These are phyloP conservation scores for Alloteropsis semialata DNA, from an alignment of 176 grass and related monocot species.

Conservation along the genomic window DNA sequence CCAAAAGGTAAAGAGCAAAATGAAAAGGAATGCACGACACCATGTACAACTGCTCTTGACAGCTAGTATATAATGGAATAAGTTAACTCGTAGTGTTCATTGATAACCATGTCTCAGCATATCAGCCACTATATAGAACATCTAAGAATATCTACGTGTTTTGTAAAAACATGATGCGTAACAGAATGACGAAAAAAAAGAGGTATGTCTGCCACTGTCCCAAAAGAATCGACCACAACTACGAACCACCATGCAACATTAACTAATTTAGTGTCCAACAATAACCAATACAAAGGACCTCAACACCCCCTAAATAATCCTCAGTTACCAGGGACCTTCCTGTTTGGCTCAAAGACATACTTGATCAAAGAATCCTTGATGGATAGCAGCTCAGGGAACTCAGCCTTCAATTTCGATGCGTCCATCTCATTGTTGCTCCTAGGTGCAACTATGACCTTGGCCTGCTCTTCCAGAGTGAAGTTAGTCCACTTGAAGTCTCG, in stretches of 20 bases:
- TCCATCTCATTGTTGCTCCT: constrained; percentile 86
- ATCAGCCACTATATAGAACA: constrained; percentile 5
- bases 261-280: not conserved
- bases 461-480: constrained; percentile 66
- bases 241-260: not conserved
- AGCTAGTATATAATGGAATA: not conserved
- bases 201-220: not conserved
- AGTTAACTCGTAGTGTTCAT: not conserved
- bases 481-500: constrained; percentile 54
- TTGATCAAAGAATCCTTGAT: constrained; percentile 73
- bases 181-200: constrained; percentile 3
- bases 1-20: not conserved
- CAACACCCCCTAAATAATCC: not conserved
- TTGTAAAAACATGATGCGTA: not conserved
- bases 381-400: constrained; percentile 60
- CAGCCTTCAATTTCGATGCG: constrained; percentile 59
- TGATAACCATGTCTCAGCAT: not conserved
- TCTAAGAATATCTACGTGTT: not conserved
- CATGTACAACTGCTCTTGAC: not conserved
- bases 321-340: constrained; percentile 33
- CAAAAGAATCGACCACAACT: constrained; percentile 26
- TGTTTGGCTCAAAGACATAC: constrained; percentile 76
- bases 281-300: too few relatives aligned
- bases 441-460: constrained; percentile 67
- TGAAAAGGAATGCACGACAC: not conserved